Base-by-base conservation (phyloP, 306 rosid species). In the Medicago ruthenica region DNA sequence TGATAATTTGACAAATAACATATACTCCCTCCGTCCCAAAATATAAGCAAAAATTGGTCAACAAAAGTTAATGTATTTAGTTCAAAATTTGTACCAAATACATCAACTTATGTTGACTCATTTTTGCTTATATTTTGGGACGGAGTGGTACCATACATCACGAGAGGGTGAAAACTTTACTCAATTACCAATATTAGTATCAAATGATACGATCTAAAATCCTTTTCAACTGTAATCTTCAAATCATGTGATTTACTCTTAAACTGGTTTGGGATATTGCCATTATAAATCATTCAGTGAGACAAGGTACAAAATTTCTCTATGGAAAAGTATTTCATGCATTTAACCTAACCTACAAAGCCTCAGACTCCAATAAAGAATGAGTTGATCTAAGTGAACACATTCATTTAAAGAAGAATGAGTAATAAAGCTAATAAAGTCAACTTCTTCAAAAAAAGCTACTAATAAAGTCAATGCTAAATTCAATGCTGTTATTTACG, bases 311-410 rank as follows among this genome's bases (percentile, higher is more conserved):
- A 57, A 67, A 55, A 57, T 42, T 67, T 63, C 12, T 61, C 36
- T 20, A 40, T 8, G 75, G 51, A 16, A 5, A 13, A 67, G 47
- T 34, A 51, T 39, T 50, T 14, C 67, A 39, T n/a, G 77, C 73
- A 62, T 39, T 61, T 51, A 50, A 61, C 48, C 64, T 45, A 42
- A 59, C 71, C 53, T 48, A 48, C 72, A 70, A 61, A 50, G 77
- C n/a, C 24, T 62, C 61, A 24, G 20, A 39, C 47, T 24, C 72
- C 21, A 9, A 47, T 13, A 27, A 27, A 65, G 41, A 69, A 60
- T 14, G 65, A 55, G 31, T 69, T 68, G 9, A 79, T 55, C 65
- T 12, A 76, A 76, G 47, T 37, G 44, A 41, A 66, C 6, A 14
- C 57, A 27, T 39, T 17, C 16, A 34, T 67, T 42, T 39, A 7